Evolutionary conservation across 805 yeast genomes (phyloP).

Genomic region (Jamesozyma hellenica): DNA sequence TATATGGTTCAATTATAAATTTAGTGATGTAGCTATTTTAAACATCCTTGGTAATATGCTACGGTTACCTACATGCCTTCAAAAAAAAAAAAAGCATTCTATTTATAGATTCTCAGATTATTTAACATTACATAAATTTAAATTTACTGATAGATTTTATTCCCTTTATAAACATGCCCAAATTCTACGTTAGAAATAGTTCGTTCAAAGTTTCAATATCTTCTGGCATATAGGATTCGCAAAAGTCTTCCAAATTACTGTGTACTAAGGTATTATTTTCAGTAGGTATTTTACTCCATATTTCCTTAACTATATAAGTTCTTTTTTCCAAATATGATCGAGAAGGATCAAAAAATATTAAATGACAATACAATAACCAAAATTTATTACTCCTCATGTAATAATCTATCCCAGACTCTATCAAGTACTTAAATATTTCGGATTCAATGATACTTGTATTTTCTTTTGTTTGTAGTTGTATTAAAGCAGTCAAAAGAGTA

Average conservation of each 20-base stretch:
- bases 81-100: too few species aligned
- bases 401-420: constrained; percentile 11
- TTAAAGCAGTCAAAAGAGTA: constrained; percentile 12
- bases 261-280: constrained; percentile 1
- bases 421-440: constrained; percentile 14
- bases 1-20: constrained; percentile 3
- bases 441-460: constrained; percentile 16
- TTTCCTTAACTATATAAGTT: constrained; percentile 10
- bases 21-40: too few species aligned
- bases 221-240: constrained; percentile 22
- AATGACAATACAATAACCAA: constrained; percentile 22
- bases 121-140: too few species aligned
- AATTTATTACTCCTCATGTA: constrained; percentile 17
- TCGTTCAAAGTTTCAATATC: constrained; percentile 18
- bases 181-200: constrained; percentile 3
- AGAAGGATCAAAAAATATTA: constrained; percentile 19
- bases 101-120: too few species aligned
- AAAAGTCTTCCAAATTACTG: constrained; percentile 9
- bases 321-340: constrained; percentile 22
- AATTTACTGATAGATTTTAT: too few species aligned
- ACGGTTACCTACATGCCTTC: too few species aligned
- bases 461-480: constrained; percentile 19
- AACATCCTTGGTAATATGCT: too few species aligned
- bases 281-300: constrained; percentile 16
- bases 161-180: too few species aligned